Conservation (phyloP, 306 rosid species). For the Inga oerstediana region DNA sequence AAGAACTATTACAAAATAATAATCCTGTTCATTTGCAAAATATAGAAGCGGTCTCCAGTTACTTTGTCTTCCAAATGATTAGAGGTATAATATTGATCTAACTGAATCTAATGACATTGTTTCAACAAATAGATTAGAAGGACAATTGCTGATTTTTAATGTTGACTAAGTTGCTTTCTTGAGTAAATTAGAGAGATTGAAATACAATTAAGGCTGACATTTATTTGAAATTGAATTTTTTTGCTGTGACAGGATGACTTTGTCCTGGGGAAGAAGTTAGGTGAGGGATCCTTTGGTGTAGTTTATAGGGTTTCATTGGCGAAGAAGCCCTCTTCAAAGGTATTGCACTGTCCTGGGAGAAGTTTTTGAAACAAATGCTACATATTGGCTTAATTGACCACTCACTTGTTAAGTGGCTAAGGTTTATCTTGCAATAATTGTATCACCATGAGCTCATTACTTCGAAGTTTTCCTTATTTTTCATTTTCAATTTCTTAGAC, state of each 20-base stretch:
- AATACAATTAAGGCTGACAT: background rate
- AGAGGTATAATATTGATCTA: background rate
- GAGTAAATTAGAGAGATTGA: background rate
- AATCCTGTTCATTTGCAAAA: background rate
- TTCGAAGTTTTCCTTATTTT: background rate
- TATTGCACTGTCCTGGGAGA: constrained; percentile 33
- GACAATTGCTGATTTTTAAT: background rate
- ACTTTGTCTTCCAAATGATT: background rate
- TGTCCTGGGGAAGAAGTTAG: constrained; percentile 88
- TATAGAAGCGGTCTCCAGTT: background rate
- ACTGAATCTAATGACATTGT: background rate
- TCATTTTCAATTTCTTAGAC: background rate
- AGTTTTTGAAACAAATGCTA: background rate
- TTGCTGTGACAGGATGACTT: constrained; percentile 74
- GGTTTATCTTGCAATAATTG: background rate
- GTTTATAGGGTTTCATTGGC: constrained; percentile 78
- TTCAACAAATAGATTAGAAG: background rate
- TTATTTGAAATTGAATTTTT: constrained; percentile 21
- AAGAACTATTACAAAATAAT: background rate
- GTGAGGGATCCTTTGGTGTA: constrained; percentile 96
- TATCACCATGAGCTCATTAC: background rate
- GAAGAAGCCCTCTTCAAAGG: constrained; percentile 79
- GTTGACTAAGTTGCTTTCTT: background rate
- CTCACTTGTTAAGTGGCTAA: background rate
- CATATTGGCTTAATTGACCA: constrained; percentile 5